A percentile compares a stretch with the other conserved stretches of the same genome.
Evolutionary conservation across 163 green algal genomes (phyloP).

Genomic region (Scenedesmus sp.): DNA sequence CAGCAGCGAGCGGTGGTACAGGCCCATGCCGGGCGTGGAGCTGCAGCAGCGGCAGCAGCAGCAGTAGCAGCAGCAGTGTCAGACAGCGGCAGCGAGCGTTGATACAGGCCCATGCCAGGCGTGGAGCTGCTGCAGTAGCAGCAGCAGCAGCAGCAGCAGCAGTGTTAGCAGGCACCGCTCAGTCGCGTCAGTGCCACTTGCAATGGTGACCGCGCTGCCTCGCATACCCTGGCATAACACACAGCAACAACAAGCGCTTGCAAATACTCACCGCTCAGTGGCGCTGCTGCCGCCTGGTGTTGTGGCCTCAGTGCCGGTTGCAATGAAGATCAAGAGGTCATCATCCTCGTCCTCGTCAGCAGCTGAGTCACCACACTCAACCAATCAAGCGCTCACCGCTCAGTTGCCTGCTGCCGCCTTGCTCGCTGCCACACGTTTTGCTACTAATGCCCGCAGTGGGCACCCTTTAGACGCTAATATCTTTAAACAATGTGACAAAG

Average conservation of each 20-base stretch:
- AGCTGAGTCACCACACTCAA: neutral
- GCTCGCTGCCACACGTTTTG: no score
- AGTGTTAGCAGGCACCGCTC: neutral
- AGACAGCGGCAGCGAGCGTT: neutral
- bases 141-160: neutral
- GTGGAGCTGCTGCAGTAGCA: neutral
- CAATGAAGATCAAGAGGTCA: conserved; percentile 44
- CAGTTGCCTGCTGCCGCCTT: no score
- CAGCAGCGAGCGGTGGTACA: conserved; percentile 39
- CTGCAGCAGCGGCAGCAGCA: conserved; percentile 9
- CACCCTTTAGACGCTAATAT: no score
- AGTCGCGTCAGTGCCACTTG: neutral
- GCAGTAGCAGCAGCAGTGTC: neutral
- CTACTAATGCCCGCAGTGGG: no score
- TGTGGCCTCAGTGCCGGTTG: neutral
- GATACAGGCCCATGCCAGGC: no score
- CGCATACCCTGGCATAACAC: neutral
- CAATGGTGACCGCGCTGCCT: neutral
- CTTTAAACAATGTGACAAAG: no score
- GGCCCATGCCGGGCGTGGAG: conserved; percentile 19
- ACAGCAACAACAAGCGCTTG: no score
- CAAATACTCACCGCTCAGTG: neutral
- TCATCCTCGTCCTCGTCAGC: conserved; percentile 5
- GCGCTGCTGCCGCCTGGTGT: neutral
- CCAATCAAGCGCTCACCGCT: no score